Conservation (phyloP, 192 early-diverging fungal species). For the Backusella liffmaniae region DNA sequence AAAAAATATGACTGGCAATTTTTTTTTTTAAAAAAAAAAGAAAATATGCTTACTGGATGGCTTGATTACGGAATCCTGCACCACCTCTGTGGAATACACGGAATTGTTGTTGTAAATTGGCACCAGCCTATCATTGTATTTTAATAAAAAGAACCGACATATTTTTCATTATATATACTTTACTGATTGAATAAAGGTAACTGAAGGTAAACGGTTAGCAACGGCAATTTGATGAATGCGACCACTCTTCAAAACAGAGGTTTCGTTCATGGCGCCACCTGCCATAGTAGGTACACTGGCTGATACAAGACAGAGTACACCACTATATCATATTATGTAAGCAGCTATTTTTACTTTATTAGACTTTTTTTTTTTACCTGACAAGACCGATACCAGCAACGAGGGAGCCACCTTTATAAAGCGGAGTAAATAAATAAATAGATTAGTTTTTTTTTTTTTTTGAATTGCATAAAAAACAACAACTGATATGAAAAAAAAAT, state of each 20-base stretch:
- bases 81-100: slow-evolving; percentile 66
- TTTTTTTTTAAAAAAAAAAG: not conserved
- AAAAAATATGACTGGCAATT: not conserved
- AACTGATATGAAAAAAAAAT: not conserved
- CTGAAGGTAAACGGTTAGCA: slow-evolving; percentile 58
- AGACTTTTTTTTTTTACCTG: slow-evolving; percentile 35
- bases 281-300: slow-evolving; percentile 60
- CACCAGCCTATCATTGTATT: slow-evolving; percentile 49
- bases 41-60: slow-evolving; percentile 38
- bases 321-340: slow-evolving; percentile 24
- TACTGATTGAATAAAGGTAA: slow-evolving; percentile 61
- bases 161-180: not conserved
- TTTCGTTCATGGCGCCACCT: slow-evolving; percentile 63
- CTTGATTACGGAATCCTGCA: slow-evolving; percentile 58
- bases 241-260: slow-evolving; percentile 50
- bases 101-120: slow-evolving; percentile 64
- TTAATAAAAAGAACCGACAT: not conserved
- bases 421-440: not conserved
- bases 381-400: slow-evolving; percentile 65
- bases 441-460: not conserved
- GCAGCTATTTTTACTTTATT: not conserved
- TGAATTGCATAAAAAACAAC: not conserved
- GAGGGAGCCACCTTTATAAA: slow-evolving; percentile 53
- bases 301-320: slow-evolving; percentile 54
- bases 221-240: slow-evolving; percentile 54